Base-by-base conservation (phyloP, 2,329 filamentous ascomycete species). In the Orbilia blumenaviensis region DNA sequence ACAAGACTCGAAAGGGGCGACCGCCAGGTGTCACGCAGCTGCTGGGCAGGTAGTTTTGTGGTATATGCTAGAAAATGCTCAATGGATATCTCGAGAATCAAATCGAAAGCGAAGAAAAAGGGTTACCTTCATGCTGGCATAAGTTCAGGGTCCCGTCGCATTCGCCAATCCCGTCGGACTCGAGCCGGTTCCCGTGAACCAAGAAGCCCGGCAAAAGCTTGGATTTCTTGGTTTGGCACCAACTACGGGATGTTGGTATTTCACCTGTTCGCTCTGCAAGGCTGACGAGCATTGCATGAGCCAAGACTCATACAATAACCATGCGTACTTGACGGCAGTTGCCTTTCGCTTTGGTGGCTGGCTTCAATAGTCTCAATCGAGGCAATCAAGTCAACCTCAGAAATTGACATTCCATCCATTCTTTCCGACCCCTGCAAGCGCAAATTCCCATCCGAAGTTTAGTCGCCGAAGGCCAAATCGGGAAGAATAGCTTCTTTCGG, bases 181-280 rank as follows among this genome's bases (percentile, higher is more conserved):
- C 12, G 14, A 29, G 48, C 56, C 25, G 44, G 42, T 14, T 25
- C 18, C 48, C 60, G 32, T 36, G 21, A 23, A 54, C 25, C 52
- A 66, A 73, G 61, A 46, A 50, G 9, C 32, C 23, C 61, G 61
- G 61, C 41, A 32, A 74, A 67, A 74, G 62, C 62, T 74, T 66
- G 69, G 25, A 38, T 38, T 62, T 27, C 62, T 67, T 66, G 62
- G 61, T 23, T 29, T 21, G 34, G 56, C 61, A 48, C 41, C 29
- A 66, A 41, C 42, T 16, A 32, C 34, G 46, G 66, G 66, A 61
- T 63, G 36, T 54, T 50, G 56, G 41, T 16, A 50, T 48, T 41
- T 23, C 29, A 34, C 34, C 52, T 23, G 56, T 56, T 52, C 18
- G 27, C 16, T 48, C 48, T 60, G 56, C 23, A 29, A 38, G 46